Percentiles rank a stretch among this genome's conserved stretches.
Conservation (phyloP, 495 filamentous ascomycete genomes). For the Aspergillus incahuasiensis region DNA sequence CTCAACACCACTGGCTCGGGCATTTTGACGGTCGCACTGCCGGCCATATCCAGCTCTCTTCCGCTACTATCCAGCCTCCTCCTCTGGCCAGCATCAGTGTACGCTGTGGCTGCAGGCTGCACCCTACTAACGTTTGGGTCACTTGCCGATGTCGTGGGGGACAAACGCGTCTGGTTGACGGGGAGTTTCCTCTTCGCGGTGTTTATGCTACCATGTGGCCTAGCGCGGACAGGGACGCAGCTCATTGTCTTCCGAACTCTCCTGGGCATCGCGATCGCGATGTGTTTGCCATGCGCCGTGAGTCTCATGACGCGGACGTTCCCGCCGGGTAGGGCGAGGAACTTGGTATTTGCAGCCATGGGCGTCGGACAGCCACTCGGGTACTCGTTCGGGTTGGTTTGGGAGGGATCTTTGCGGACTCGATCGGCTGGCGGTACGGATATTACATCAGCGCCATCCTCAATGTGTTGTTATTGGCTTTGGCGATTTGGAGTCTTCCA, state of each 20-base stretch:
- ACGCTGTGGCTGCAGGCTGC: constrained; percentile 42
- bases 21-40: constrained; percentile 2
- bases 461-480: neutral
- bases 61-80: neutral
- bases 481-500: constrained; percentile 8
- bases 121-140: constrained; percentile 47
- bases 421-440: constrained; percentile 8
- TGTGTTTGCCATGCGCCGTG: constrained; percentile 49
- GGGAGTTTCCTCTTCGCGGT: constrained; percentile 40
- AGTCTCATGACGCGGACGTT: constrained; percentile 44
- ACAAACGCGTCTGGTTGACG: constrained; percentile 36
- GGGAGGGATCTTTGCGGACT: constrained; percentile 42
- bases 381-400: constrained; percentile 51
- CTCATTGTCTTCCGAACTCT: constrained; percentile 49
- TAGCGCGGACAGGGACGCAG: constrained; percentile 41
- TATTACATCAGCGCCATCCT: constrained; percentile 6
- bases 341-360: constrained; percentile 47
- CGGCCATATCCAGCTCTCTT: neutral
- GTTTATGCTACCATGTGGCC: constrained; percentile 45
- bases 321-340: constrained; percentile 40
- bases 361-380: constrained; percentile 49
- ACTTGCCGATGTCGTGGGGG: constrained; percentile 48
- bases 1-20: constrained; percentile 6
- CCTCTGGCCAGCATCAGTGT: constrained; percentile 4
- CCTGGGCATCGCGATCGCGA: constrained; percentile 44